Evolutionary conservation across 140 eudicot species (phyloP).

Genomic region (Senecio squalidus): DNA sequence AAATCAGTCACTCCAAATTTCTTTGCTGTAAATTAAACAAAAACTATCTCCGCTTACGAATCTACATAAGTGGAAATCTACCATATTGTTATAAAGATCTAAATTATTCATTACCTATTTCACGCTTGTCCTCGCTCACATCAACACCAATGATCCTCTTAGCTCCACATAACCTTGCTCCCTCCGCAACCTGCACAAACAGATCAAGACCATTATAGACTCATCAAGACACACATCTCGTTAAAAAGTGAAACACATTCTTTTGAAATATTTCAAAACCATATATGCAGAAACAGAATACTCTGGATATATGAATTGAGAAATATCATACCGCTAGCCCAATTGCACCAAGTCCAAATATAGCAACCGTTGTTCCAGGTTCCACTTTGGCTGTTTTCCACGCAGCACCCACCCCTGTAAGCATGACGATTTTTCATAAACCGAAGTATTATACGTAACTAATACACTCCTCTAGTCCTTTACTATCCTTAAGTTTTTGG

Average conservation of each 20-base stretch:
- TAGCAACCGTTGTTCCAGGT: constrained; percentile 78
- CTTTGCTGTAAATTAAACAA: constrained; percentile 38
- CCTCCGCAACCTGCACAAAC: constrained; percentile 72
- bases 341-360: constrained; percentile 80
- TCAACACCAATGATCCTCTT: constrained; percentile 75
- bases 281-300: not conserved
- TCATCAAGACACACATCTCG: not conserved
- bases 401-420: constrained; percentile 92
- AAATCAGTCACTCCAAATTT: constrained; percentile 82
- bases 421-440: not conserved
- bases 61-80: not conserved
- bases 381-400: constrained; percentile 76
- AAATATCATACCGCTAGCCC: constrained; percentile 75
- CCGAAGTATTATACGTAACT: not conserved
- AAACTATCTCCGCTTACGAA: not conserved
- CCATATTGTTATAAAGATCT: constrained; percentile 4
- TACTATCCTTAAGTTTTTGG: not conserved
- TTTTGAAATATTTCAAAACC: not conserved
- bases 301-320: not conserved
- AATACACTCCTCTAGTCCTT: not conserved
- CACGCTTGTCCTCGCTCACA: constrained; percentile 64
- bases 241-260: not conserved
- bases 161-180: constrained; percentile 87
- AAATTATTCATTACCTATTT: constrained; percentile 39
- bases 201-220: not conserved